Base-by-base conservation (phyloP, 2,329 filamentous ascomycete genomes). In the Hypoxylon sp. region DNA sequence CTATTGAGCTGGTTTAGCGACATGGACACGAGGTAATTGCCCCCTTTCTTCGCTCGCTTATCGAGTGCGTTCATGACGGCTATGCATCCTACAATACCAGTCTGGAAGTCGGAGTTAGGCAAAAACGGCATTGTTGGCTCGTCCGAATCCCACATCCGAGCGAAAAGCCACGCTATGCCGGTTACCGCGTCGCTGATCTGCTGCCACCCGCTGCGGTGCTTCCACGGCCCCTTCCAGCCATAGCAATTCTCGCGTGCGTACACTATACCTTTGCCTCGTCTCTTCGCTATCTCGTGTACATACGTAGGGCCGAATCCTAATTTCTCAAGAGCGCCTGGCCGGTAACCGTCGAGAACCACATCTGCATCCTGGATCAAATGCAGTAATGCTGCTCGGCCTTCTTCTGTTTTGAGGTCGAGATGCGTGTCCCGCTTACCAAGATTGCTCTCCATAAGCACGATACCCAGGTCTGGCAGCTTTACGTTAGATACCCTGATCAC, bases 201-300 rank as follows among this genome's bases (percentile, higher is more conserved):
- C 64, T 77, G 79, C 78, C 79, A 80, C 1, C 79, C 79, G 24
- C 77, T 77, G 2, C 78, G 76, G 13, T 77, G 68, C 11, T 61
- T 69, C 69, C 75, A 76, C 5, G 77, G 77, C 0, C 79, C 79
- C 9, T 77, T 75, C 73, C 78, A 80, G 0, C 78, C 79, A 33
- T 80, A 77, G 71, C 79, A 81, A 63, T 80, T 80, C 66, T 80
- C 79, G 13, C 77, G 76, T 11, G 75, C 73, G 58, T 80, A 78
- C 3, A 80, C 73, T 26, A 81, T 70, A 11, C 77, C 77, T 42
- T 64, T 71, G 0, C 76, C 76, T 4, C 76, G 65, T 48, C 73
- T 57, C 50, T 63, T 67, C 0, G 74, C 76, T 5, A 75, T 53
- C 39, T 73, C 76, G 50, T 70, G 74, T 6, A 75, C 72, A 10